Evolutionary conservation across 2,329 filamentous ascomycete species (phyloP), one percentile per base, ranked within the genome.

Genomic region (Fusarium oxysporum): DNA sequence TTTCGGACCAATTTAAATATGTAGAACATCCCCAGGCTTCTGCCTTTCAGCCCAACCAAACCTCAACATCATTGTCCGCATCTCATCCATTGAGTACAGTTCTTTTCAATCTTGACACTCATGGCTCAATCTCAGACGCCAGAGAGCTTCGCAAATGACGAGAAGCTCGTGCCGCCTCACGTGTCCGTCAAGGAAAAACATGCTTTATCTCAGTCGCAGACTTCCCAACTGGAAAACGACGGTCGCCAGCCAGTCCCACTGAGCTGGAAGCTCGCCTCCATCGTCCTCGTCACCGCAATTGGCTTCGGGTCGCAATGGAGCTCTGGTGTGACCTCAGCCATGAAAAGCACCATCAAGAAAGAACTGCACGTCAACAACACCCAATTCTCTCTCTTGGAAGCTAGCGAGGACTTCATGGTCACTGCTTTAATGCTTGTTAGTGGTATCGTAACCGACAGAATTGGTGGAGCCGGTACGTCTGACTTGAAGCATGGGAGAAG

Each of bases 261-360:
- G n/a, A 21, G n/a, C 3, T 74, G 75, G 70, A 79, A 78, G 59
- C 62, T 79, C 21, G 41, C 68, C 5, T 73, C 87, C 0, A 84
- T 90, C 3, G 48, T 86, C 1, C 75, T 88, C 21, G 85, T 88
- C 6, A 85, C 83, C 6, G 76, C 82, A 28, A 88, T 90, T 65
- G 87, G 88, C 3, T 90, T 90, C 73, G 88, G 88, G 0, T 87
- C 86, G 2, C 84, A 86, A 35, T 90, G 88, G 88, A 89, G 87
- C 68, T 83, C 82, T 11, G 87, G 88, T 1, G 86, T 90, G 12
- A 89, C 87, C 0, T 85, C 86, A 5, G 88, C 89, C 1, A 89
- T 90, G 86, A 90, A 90, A 74, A 86, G 81, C 21, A 90, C 88
- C 0, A 79, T 91, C 28, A 90, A 90, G 73, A 89, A 89, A 78